phyloP scores from a whole-genome alignment of 2,329 filamentous ascomycete genomes.

The Cadophora gregata region DNA sequence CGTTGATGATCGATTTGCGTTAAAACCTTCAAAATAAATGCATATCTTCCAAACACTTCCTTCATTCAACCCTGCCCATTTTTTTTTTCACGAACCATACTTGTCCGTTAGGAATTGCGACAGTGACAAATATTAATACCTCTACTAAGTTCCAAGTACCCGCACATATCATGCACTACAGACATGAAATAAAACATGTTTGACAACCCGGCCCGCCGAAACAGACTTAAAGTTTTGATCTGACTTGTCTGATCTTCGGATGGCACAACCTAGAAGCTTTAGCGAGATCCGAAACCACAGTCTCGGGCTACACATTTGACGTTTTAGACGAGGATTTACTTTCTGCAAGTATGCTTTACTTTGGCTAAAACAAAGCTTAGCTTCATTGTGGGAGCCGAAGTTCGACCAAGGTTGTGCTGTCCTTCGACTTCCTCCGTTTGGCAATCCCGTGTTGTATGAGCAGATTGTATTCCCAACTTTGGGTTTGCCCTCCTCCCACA shows the following conservation, averaged over 20 bases:
- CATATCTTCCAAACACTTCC: background rate
- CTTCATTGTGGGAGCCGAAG: background rate
- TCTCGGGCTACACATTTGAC: background rate
- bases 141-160: background rate
- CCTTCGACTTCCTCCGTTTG: background rate
- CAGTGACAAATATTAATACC: background rate
- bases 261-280: background rate
- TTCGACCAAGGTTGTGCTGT: background rate
- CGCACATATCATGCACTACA: background rate
- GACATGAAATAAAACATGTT: slow-evolving; percentile 1
- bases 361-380: slow-evolving; percentile 2
- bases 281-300: background rate
- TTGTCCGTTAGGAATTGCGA: background rate
- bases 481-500: background rate
- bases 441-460: background rate
- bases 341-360: background rate
- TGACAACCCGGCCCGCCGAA: background rate
- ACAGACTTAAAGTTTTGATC: background rate
- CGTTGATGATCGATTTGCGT: background rate
- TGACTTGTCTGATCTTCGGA: slow-evolving; percentile 4
- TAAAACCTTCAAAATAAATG: background rate
- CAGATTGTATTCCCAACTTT: background rate
- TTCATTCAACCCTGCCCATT: slow-evolving; percentile 1
- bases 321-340: background rate
- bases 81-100: background rate